A percentile compares a stretch with the other conserved stretches of the same genome.
Conservation (phyloP, 2,329 filamentous ascomycete species). For the Allantophomopsis lycopodina region DNA sequence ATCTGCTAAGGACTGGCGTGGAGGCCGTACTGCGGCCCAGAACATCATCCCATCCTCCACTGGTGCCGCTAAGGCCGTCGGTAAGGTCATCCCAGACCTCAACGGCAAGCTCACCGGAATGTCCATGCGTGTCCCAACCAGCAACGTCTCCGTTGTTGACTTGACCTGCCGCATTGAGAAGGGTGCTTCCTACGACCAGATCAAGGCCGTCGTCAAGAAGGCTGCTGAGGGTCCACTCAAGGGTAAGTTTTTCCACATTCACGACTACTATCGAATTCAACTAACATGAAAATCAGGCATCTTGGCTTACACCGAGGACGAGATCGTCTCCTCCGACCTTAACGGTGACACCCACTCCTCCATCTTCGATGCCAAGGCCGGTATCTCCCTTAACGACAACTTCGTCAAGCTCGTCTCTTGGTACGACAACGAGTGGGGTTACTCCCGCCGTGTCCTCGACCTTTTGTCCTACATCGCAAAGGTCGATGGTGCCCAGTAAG, state of each 20-base stretch:
- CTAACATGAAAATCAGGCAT: constrained; percentile 42
- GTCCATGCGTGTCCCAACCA: constrained; percentile 96
- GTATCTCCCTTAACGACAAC: constrained; percentile 96
- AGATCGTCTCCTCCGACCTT: constrained; percentile 86
- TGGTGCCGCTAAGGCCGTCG: constrained; percentile 98
- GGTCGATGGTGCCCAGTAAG: constrained; percentile 41
- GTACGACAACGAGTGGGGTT: constrained; percentile 99
- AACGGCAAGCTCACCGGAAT: constrained; percentile 99
- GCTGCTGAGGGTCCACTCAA: constrained; percentile 74
- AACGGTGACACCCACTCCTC: constrained; percentile 88
- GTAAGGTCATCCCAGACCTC: constrained; percentile 95
- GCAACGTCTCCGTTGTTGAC: constrained; percentile 99
- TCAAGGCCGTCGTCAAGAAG: constrained; percentile 85
- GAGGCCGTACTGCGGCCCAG: constrained; percentile 95
- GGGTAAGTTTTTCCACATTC: constrained; percentile 38
- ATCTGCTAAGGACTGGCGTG: constrained; percentile 97
- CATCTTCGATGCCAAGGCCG: constrained; percentile 98
- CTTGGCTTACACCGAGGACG: constrained; percentile 92
- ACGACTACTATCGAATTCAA: neutral
- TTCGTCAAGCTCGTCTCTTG: constrained; percentile 97
- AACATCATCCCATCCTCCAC: constrained; percentile 99
- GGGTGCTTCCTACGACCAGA: constrained; percentile 73
- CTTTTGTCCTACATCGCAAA: constrained; percentile 68
- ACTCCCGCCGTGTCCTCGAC: constrained; percentile 90
- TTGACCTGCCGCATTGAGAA: constrained; percentile 91